phyloP scores from a whole-genome alignment of 2,329 filamentous ascomycete genomes.

The Penicillium psychrosexuale region DNA sequence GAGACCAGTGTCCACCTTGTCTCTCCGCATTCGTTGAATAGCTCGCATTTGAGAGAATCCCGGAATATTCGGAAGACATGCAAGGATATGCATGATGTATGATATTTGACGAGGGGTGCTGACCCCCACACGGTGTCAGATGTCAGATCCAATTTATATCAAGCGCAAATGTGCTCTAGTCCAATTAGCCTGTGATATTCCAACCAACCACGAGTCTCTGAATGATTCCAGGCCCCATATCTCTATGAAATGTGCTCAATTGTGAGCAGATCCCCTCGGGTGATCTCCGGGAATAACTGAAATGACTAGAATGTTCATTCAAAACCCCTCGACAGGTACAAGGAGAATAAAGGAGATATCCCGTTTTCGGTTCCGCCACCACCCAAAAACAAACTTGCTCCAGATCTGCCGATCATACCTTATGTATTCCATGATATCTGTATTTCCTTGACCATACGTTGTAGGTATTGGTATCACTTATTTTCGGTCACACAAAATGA shows the following conservation, averaged over 20 bases:
- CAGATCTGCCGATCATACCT: not conserved
- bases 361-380: slow-evolving; percentile 16
- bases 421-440: not conserved
- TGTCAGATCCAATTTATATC: not conserved
- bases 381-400: not conserved
- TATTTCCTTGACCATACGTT: not conserved
- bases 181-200: not conserved
- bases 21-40: slow-evolving; percentile 2
- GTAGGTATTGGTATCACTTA: not conserved
- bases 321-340: not conserved
- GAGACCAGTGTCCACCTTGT: not conserved
- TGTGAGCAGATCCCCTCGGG: slow-evolving; percentile 18
- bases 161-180: slow-evolving; percentile 14
- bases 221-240: not conserved
- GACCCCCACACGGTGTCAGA: not conserved
- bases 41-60: not conserved
- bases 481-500: slow-evolving; percentile 10
- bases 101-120: not conserved
- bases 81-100: not conserved
- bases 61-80: not conserved
- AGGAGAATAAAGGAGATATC: not conserved
- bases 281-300: slow-evolving; percentile 10
- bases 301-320: slow-evolving; percentile 4
- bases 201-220: not conserved
- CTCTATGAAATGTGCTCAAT: slow-evolving; percentile 28